Evolutionary conservation across 257 asterid species (phyloP).

Genomic region (Henckelia pumila): DNA sequence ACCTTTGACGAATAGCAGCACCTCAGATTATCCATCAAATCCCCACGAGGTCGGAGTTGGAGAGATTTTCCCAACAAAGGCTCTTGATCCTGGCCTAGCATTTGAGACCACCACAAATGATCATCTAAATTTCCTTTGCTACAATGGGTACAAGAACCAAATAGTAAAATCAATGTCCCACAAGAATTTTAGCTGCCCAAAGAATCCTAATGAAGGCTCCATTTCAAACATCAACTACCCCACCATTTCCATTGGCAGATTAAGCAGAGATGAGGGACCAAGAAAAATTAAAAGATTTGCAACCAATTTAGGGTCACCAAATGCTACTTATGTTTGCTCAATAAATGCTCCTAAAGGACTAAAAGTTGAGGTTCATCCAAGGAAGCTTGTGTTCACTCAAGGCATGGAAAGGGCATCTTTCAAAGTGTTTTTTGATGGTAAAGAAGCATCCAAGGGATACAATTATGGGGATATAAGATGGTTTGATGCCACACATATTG

Average conservation of each 20-base stretch:
- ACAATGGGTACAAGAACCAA: constrained; percentile 47
- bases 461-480: constrained; percentile 56
- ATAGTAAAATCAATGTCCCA: constrained; percentile 39
- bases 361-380: constrained; percentile 41
- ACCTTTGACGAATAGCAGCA: constrained; percentile 40
- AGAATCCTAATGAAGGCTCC: constrained; percentile 21
- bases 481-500: constrained; percentile 61
- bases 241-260: constrained; percentile 55
- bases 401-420: constrained; percentile 34
- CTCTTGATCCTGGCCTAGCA: constrained; percentile 65
- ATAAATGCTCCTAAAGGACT: constrained; percentile 50
- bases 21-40: constrained; percentile 28
- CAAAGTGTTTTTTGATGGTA: constrained; percentile 52
- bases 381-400: constrained; percentile 32
- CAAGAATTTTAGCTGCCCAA: constrained; percentile 50
- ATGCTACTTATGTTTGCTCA: constrained; percentile 40
- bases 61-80: constrained; percentile 54
- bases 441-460: constrained; percentile 49
- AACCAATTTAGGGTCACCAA: constrained; percentile 48
- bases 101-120: constrained; percentile 54
- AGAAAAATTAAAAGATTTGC: constrained; percentile 50
- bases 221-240: constrained; percentile 68
- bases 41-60: constrained; percentile 70
- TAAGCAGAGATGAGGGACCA: constrained; percentile 29
- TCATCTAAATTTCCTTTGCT: constrained; percentile 56